These are phyloP conservation scores for Mollisiaceae sp. DNA, from an alignment of 2,329 filamentous ascomycete genomes.

Conservation along the genomic window DNA sequence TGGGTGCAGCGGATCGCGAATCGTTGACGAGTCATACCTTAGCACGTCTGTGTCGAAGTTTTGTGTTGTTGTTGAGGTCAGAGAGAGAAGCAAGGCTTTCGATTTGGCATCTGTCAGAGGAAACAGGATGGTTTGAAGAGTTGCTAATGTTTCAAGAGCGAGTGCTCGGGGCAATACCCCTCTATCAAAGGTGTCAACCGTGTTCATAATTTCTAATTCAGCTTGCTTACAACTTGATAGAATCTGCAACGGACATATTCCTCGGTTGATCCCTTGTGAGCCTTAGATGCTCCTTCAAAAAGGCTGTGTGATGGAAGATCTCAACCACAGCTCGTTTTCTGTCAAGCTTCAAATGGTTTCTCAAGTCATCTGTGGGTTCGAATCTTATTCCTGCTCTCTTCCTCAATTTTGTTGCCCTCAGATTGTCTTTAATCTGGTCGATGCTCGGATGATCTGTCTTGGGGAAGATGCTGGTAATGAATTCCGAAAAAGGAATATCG, in stretches of 20 bases:
- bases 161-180: constrained; percentile 36
- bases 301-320: constrained; percentile 42
- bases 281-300: constrained; percentile 41
- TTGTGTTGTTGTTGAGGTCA: constrained; percentile 23
- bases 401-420: constrained; percentile 38
- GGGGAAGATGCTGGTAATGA: constrained; percentile 34
- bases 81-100: constrained; percentile 26
- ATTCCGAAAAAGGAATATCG: constrained; percentile 33
- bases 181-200: constrained; percentile 10
- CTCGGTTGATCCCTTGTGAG: constrained; percentile 23
- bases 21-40: constrained; percentile 18
- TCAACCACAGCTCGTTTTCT: constrained; percentile 36
- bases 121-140: constrained; percentile 37
- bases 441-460: constrained; percentile 33
- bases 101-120: constrained; percentile 33
- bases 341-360: constrained; percentile 41
- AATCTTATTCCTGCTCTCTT: constrained; percentile 37
- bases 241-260: constrained; percentile 19
- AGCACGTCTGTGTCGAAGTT: constrained; percentile 24
- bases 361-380: constrained; percentile 39
- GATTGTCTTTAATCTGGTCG: constrained; percentile 30
- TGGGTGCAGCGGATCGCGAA: too few relatives aligned
- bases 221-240: constrained; percentile 26
- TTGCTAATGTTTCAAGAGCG: constrained; percentile 38
- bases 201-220: too few relatives aligned